phyloP scores from a whole-genome alignment of 1,139 yeast genomes.

The Casaregolazyma lundiana region DNA sequence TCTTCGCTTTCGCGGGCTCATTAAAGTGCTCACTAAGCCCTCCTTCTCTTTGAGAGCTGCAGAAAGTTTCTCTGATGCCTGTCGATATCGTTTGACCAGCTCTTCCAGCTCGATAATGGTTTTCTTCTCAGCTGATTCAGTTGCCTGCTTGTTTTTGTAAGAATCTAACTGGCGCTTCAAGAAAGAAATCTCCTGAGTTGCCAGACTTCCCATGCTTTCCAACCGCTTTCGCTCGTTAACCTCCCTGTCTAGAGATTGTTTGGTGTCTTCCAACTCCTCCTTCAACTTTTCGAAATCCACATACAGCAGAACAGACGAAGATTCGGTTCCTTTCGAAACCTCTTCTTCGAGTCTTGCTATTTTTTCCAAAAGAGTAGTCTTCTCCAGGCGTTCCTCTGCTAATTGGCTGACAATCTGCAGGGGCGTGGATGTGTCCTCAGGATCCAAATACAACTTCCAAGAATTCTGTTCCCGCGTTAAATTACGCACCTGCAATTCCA shows the following conservation, averaged over 20 bases:
- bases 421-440: slow-evolving; percentile 30
- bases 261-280: slow-evolving; percentile 34
- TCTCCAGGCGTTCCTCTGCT: slow-evolving; percentile 32
- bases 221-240: slow-evolving; percentile 40
- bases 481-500: slow-evolving; percentile 51
- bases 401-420: slow-evolving; percentile 33
- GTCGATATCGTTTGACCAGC: slow-evolving; percentile 54
- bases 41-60: slow-evolving; percentile 35
- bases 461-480: slow-evolving; percentile 43
- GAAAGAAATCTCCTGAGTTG: slow-evolving; percentile 58
- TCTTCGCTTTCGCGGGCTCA: slow-evolving; percentile 23
- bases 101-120: slow-evolving; percentile 44
- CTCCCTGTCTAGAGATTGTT: slow-evolving; percentile 32
- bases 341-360: slow-evolving; percentile 34
- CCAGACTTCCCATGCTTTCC: slow-evolving; percentile 50
- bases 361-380: slow-evolving; percentile 30
- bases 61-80: slow-evolving; percentile 46
- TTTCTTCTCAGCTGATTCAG: slow-evolving; percentile 14
- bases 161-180: slow-evolving; percentile 46
- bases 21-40: slow-evolving; percentile 25
- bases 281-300: slow-evolving; percentile 35
- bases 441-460: slow-evolving; percentile 32
- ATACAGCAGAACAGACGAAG: slow-evolving; percentile 29
- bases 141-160: slow-evolving; percentile 23
- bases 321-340: slow-evolving; percentile 21